phyloP scores from a whole-genome alignment of 2,329 filamentous ascomycete species.

The Penicillium sp. region DNA sequence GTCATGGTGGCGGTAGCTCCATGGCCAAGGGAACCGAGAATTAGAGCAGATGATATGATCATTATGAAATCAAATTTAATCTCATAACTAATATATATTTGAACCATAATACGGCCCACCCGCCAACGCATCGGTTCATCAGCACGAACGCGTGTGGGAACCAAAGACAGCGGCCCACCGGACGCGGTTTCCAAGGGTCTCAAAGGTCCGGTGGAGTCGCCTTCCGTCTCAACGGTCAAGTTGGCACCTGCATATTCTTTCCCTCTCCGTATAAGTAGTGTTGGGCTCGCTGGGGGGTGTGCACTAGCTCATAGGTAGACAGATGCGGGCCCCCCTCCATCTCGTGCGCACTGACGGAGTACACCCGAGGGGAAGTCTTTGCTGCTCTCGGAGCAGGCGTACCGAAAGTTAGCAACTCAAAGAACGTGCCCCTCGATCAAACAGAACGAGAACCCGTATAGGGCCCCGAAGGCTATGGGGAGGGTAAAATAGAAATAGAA shows the following conservation, averaged over 20 bases:
- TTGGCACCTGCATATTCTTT: background rate
- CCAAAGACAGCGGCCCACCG: slow-evolving; percentile 2
- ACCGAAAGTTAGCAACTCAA: background rate
- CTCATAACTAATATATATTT: background rate
- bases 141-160: slow-evolving; percentile 7
- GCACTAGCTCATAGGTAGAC: background rate
- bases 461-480: background rate
- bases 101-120: background rate
- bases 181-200: background rate
- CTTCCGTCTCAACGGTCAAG: background rate
- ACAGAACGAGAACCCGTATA: background rate
- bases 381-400: background rate
- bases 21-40: background rate
- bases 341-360: slow-evolving; percentile 18
- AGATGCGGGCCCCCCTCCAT: slow-evolving; percentile 11
- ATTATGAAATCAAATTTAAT: background rate
- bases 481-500: background rate
- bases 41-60: background rate
- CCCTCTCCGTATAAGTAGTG: background rate
- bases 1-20: background rate
- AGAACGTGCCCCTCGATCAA: background rate
- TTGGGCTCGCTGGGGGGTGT: background rate
- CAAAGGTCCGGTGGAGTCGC: background rate
- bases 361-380: background rate
- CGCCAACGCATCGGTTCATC: background rate